Conservation (phyloP, 176 grass and related monocot genomes). For the Secale cereale region DNA sequence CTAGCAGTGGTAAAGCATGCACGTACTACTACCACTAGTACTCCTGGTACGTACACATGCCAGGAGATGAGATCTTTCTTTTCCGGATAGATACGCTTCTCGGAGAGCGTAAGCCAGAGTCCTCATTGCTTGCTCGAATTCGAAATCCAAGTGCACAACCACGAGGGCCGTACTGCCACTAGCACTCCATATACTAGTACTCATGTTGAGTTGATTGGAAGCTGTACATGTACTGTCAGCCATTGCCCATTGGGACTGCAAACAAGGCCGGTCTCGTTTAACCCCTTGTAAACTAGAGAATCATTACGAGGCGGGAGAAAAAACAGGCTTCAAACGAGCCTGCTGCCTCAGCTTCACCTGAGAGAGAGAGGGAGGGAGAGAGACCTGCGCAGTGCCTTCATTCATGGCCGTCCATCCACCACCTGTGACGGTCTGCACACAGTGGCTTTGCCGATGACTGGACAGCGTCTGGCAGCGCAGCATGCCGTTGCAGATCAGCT, state of each 20-base stretch:
- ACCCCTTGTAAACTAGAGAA: too few relatives aligned
- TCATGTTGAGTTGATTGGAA: too few relatives aligned
- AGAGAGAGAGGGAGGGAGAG: not conserved
- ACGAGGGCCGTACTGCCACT: too few relatives aligned
- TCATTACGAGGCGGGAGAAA: too few relatives aligned
- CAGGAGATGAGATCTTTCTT: not conserved
- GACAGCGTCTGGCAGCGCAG: not conserved
- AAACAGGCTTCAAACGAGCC: not conserved
- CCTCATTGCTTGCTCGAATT: not conserved
- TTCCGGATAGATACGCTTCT: not conserved
- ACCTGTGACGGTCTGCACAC: not conserved
- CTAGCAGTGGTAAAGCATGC: not conserved
- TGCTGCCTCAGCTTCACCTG: not conserved
- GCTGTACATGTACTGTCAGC: too few relatives aligned
- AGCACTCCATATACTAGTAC: too few relatives aligned
- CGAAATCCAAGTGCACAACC: not conserved
- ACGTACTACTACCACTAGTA: too few relatives aligned
- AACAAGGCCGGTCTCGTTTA: too few relatives aligned
- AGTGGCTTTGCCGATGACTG: not conserved
- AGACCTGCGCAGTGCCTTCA: not conserved
- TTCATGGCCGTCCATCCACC: not conserved
- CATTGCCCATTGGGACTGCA: too few relatives aligned
- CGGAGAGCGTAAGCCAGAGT: not conserved
- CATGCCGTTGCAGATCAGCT: too few relatives aligned
- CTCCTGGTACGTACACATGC: too few relatives aligned